Evolutionary conservation across 1,284 basidiomycete genomes (phyloP).

Genomic region (Amylostereum areolatum): DNA sequence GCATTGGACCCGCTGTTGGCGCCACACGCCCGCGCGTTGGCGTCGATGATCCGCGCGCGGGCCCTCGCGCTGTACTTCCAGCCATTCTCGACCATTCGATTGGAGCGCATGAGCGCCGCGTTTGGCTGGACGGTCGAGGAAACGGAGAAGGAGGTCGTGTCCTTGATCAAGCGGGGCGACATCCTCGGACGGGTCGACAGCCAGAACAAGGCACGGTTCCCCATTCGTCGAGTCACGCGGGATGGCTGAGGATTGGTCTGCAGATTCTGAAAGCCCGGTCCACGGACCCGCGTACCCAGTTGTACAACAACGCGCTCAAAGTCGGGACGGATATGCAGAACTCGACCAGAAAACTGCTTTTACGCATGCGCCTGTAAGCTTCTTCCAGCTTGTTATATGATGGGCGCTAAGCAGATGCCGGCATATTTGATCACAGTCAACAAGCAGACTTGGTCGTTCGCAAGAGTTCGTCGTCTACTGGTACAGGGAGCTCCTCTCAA

Average conservation of each 20-base stretch:
- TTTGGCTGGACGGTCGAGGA: conserved; percentile 77
- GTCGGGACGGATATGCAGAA: conserved; percentile 63
- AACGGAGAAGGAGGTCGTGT: conserved; percentile 64
- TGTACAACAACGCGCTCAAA: conserved; percentile 71
- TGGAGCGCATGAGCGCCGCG: conserved; percentile 73
- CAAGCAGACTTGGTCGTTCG: conserved; percentile 57
- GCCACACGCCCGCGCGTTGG: conserved; percentile 55
- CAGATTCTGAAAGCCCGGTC: conserved; percentile 68
- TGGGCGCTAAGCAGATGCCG: conserved; percentile 12
- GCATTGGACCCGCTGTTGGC: conserved; percentile 70
- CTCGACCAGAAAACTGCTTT: conserved; percentile 66
- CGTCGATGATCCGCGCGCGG: conserved; percentile 59
- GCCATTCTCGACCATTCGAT: conserved; percentile 75
- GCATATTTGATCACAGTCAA: conserved; percentile 37
- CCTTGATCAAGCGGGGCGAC: conserved; percentile 66
- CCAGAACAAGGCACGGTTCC: conserved; percentile 58
- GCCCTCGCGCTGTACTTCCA: conserved; percentile 82
- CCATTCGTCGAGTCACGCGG: not conserved
- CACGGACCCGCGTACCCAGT: conserved; percentile 64
- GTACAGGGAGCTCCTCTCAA: too few species aligned
- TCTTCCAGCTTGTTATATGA: conserved; percentile 2
- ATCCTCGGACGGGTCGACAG: conserved; percentile 79
- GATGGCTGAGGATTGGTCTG: not conserved
- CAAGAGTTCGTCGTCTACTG: not conserved
- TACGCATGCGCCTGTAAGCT: conserved; percentile 71